Conservation (phyloP, 2,329 filamentous ascomycete species). For the Trichoderma sp. region DNA sequence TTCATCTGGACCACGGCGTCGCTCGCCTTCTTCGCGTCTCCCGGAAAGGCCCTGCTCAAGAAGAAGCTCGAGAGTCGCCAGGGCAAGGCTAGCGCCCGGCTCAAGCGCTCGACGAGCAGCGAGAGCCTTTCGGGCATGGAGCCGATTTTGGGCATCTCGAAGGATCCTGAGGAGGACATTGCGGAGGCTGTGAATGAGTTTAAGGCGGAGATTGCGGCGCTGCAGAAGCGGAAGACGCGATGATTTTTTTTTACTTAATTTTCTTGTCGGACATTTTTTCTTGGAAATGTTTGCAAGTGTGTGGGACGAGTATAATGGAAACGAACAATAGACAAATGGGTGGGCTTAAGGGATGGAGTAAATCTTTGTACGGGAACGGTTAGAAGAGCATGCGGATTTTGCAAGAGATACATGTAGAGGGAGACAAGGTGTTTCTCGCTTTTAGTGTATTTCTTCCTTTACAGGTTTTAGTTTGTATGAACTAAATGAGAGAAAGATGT, state of each 20-base stretch:
- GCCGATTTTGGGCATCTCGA: constrained; percentile 75
- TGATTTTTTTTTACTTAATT: not conserved
- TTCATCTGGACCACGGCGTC: constrained; percentile 65
- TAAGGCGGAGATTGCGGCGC: constrained; percentile 60
- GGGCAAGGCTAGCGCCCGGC: constrained; percentile 45
- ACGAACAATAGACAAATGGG: not conserved
- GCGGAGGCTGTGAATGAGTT: constrained; percentile 78
- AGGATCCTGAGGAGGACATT: constrained; percentile 73
- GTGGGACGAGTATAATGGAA: not conserved
- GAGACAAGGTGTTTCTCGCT: not conserved
- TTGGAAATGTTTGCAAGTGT: not conserved
- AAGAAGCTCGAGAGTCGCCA: constrained; percentile 61
- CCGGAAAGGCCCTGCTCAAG: constrained; percentile 64
- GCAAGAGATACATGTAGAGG: not conserved
- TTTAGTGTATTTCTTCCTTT: not conserved
- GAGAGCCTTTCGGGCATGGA: constrained; percentile 58
- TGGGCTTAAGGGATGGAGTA: not conserved
- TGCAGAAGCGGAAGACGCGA: constrained; percentile 25
- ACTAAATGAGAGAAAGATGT: not conserved
- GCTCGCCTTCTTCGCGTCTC: constrained; percentile 77
- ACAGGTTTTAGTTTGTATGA: not conserved
- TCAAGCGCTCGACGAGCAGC: constrained; percentile 55
- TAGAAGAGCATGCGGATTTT: not conserved
- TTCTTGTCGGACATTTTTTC: not conserved
- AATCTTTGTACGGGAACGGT: not conserved